A percentile compares a stretch with the other conserved stretches of the same genome.
These are phyloP conservation scores for Spizellomyces punctatus DNA, from an alignment of 192 early-diverging fungal genomes.

Conservation along the genomic window DNA sequence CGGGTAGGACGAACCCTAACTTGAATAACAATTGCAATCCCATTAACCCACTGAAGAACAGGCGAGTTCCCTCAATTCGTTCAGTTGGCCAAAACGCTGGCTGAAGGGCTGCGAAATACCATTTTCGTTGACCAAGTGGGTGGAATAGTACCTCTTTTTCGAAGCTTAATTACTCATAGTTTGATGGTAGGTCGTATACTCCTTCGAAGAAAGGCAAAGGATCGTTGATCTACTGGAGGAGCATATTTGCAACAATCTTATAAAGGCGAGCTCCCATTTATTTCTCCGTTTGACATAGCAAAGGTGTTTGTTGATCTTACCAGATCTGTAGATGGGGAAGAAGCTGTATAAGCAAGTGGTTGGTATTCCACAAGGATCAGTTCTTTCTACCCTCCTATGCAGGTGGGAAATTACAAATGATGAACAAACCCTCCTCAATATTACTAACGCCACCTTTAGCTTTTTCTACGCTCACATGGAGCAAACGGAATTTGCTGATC, in stretches of 20 bases:
- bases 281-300: neutral
- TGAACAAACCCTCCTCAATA: neutral
- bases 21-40: neutral
- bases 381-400: slow-evolving; percentile 86
- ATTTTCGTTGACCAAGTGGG: slow-evolving; percentile 69
- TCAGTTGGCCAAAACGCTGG: slow-evolving; percentile 46
- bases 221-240: slow-evolving; percentile 56
- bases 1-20: slow-evolving; percentile 24
- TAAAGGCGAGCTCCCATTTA: slow-evolving; percentile 44
- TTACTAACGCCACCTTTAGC: slow-evolving; percentile 34
- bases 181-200: slow-evolving; percentile 51
- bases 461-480: slow-evolving; percentile 82
- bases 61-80: slow-evolving; percentile 50
- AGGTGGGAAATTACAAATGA: slow-evolving; percentile 44
- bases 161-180: neutral
- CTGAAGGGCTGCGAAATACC: slow-evolving; percentile 53
- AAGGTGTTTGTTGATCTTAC: neutral
- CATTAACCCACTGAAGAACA: slow-evolving; percentile 3
- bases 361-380: slow-evolving; percentile 93
- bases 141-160: neutral
- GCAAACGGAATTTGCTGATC: slow-evolving; percentile 44
- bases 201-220: slow-evolving; percentile 49
- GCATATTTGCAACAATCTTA: slow-evolving; percentile 70
- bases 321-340: slow-evolving; percentile 46
- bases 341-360: slow-evolving; percentile 66